Percentiles rank a stretch among this genome's conserved stretches.
Conservation (phyloP, 2,329 filamentous ascomycete species). For the Penicillium janthinellum region DNA sequence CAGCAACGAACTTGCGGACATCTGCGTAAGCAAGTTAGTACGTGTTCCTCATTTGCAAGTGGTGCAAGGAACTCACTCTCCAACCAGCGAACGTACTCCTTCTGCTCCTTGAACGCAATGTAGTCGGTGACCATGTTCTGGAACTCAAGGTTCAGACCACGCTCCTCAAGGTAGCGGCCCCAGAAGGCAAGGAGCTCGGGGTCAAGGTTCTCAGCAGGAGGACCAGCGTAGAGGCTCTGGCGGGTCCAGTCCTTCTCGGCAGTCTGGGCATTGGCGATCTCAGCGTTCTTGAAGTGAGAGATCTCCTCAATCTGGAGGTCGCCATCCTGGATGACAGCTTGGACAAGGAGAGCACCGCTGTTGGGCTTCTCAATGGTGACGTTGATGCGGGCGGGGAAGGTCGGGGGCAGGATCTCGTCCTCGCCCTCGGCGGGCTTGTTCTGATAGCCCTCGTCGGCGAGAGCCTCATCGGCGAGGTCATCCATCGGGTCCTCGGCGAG, state of each 20-base stretch:
- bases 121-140: slow-evolving; percentile 93
- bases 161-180: slow-evolving; percentile 92
- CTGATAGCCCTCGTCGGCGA: slow-evolving; percentile 59
- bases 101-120: slow-evolving; percentile 98
- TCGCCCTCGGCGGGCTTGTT: slow-evolving; percentile 52
- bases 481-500: slow-evolving; percentile 56
- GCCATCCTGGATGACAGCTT: slow-evolving; percentile 83
- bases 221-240: slow-evolving; percentile 81
- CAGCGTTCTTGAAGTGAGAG: slow-evolving; percentile 78
- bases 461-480: slow-evolving; percentile 58
- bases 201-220: slow-evolving; percentile 90
- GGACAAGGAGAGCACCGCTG: slow-evolving; percentile 83
- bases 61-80: slow-evolving; percentile 54
- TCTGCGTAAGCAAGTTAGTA: slow-evolving; percentile 49
- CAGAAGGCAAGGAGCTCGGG: slow-evolving; percentile 91
- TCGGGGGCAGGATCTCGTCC: slow-evolving; percentile 55
- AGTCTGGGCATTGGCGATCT: slow-evolving; percentile 72
- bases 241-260: slow-evolving; percentile 77
- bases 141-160: slow-evolving; percentile 82
- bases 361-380: slow-evolving; percentile 85
- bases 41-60: not conserved
- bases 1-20: slow-evolving; percentile 82
- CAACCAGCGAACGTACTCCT: slow-evolving; percentile 91
- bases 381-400: slow-evolving; percentile 79
- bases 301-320: slow-evolving; percentile 86